A percentile compares a stretch with the other conserved stretches of the same genome.
Conservation (phyloP, 208 protist genomes). For the Leishmania lainsoni region DNA sequence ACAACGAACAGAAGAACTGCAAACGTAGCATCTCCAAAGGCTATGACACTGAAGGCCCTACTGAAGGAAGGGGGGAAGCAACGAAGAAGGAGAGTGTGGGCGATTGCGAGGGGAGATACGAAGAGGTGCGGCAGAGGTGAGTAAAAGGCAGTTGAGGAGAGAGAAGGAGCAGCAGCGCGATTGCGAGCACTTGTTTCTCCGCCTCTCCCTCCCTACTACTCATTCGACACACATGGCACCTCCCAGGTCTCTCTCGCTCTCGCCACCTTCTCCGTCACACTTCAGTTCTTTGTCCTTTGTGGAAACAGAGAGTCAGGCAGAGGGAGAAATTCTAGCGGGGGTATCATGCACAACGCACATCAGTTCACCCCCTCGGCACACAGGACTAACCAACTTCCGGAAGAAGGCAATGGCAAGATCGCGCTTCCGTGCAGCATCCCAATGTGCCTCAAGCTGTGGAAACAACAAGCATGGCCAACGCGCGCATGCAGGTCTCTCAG, state of each 20-base stretch:
- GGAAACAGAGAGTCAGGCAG: not conserved
- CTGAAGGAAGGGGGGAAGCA: conserved; percentile 6
- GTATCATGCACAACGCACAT: not conserved
- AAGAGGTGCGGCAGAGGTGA: not conserved
- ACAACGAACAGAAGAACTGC: not conserved
- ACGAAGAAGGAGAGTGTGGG: conserved; percentile 11
- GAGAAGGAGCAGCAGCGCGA: not conserved
- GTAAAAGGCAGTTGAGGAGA: not conserved
- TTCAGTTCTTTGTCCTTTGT: conserved; percentile 57
- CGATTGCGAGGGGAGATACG: not conserved
- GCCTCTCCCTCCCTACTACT: not conserved
- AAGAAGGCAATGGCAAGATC: not conserved
- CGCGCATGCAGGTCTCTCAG: not conserved
- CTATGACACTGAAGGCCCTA: conserved; percentile 54
- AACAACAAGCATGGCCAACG: not conserved
- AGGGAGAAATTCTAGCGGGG: not conserved
- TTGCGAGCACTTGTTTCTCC: not conserved
- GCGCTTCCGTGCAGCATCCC: not conserved
- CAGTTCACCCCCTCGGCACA: not conserved
- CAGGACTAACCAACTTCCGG: not conserved
- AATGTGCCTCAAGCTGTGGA: not conserved
- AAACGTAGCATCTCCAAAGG: conserved; percentile 33
- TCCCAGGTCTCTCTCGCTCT: not conserved
- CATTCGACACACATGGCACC: not conserved
- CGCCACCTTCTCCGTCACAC: not conserved